Evolutionary conservation across 352 stramenopile species (phyloP).

Genomic region (Pythium insidiosum): DNA sequence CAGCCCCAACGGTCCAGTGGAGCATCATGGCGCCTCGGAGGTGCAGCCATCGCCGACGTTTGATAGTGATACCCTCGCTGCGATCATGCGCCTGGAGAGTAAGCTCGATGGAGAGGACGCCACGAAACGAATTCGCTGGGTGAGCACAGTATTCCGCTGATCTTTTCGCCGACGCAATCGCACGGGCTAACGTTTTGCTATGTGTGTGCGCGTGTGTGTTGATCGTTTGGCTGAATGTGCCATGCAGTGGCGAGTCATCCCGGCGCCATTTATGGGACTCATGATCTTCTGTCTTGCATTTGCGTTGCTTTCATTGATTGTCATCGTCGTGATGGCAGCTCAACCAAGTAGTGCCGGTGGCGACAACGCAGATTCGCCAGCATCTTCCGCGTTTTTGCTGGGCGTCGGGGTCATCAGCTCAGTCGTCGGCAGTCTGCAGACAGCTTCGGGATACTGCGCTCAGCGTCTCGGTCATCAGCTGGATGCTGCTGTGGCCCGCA

Average conservation of each 20-base stretch:
- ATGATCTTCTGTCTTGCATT: constrained; percentile 20
- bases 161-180: too few species aligned
- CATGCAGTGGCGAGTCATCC: constrained; percentile 18
- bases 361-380: neutral
- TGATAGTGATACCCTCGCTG: too few species aligned
- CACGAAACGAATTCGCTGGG: too few species aligned
- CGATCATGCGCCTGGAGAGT: too few species aligned
- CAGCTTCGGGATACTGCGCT: constrained; percentile 24
- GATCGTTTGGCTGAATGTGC: too few species aligned
- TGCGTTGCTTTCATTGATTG: constrained; percentile 16
- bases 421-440: constrained; percentile 27
- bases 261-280: constrained; percentile 17
- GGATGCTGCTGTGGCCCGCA: constrained; percentile 2
- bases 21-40: too few species aligned
- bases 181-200: too few species aligned
- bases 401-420: constrained; percentile 23
- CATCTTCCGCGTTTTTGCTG: constrained; percentile 15
- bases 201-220: too few species aligned
- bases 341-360: neutral
- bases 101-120: too few species aligned
- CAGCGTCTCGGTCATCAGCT: constrained; percentile 26
- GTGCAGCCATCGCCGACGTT: neutral
- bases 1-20: too few species aligned
- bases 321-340: constrained; percentile 11
- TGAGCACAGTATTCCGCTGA: too few species aligned